Evolutionary conservation across 2,329 filamentous ascomycete species (phyloP).

Genomic region (Botryotinia narcissicola): DNA sequence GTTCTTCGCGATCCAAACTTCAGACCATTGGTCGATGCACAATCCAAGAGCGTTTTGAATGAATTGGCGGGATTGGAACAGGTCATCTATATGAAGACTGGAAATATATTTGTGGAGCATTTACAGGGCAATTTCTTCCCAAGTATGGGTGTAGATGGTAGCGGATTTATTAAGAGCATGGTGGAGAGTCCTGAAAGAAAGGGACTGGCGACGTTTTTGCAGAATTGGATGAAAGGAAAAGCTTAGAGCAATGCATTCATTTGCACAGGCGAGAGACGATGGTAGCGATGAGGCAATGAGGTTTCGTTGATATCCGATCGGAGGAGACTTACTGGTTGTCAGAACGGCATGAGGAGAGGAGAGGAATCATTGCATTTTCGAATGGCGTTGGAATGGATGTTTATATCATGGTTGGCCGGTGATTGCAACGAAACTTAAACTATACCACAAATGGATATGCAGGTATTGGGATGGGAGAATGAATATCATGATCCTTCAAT

Average conservation of each 20-base stretch:
- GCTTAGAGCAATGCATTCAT: conserved; percentile 19
- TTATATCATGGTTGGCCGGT: conserved; percentile 12
- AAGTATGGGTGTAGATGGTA: conserved; percentile 60
- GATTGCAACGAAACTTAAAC: conserved; percentile 11
- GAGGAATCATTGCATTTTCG: conserved; percentile 16
- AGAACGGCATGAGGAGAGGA: neutral
- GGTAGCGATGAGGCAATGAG: neutral
- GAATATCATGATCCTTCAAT: neutral
- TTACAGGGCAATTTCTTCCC: conserved; percentile 63
- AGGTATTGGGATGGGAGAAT: conserved; percentile 4
- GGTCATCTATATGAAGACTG: conserved; percentile 86
- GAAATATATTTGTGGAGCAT: conserved; percentile 72
- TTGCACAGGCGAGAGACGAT: neutral
- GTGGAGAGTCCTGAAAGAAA: conserved; percentile 60
- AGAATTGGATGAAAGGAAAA: conserved; percentile 50
- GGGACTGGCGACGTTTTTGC: conserved; percentile 62
- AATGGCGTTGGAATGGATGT: conserved; percentile 16
- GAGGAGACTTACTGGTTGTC: neutral
- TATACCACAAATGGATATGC: conserved; percentile 10
- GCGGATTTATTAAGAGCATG: conserved; percentile 57
- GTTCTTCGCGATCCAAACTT: conserved; percentile 77
- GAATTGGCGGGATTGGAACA: conserved; percentile 88
- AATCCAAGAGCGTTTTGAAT: conserved; percentile 80
- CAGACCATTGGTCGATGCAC: conserved; percentile 75
- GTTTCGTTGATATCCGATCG: neutral